Base-by-base conservation (phyloP, 495 filamentous ascomycete species). In the Penicillium dipodomyicola region DNA sequence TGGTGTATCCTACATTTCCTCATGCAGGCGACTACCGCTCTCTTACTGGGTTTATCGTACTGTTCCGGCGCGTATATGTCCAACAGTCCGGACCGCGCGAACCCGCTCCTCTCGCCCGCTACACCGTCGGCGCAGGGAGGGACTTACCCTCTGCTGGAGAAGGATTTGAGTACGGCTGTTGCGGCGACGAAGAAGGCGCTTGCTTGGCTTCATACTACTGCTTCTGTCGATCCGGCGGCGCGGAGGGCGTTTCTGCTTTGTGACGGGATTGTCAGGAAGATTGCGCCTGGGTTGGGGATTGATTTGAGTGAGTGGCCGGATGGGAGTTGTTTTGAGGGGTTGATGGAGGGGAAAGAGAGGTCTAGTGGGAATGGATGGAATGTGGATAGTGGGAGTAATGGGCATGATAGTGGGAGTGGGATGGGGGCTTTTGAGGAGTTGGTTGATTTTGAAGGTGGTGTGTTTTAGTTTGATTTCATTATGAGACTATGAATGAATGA, bases 1-100 rank as follows among this genome's bases (percentile, higher is more conserved):
- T 89, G 84, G 83, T 77, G 70, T 35, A 67, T 83, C 6, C 68
- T 88, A 0, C 84, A 89, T 60, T 82, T 78, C 58, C 57, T 88
- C 6, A 85, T 85, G 74, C 83, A 87, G 67, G 82, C 84, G 1
- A 78, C 78, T 0, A 78, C 76, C 0, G 76, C 85, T 5, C 62
- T 87, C 5, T 73, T 87, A 57, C 69, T 86, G 7, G 80, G 83
- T 35, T 61, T 85, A 12, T 76, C 78, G 1, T 67, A 58, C 52
- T 64, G 63, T 30, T 60, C 67, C 0, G 22, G 54, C 9, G 4
- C 70, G 75, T 56, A 63, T 68, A 19, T 15, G 17, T 23, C 42
- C 9, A n/a, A 9, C 4, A 22, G 17, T 17, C 17, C 52, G 5
- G 41, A 20, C 14, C 9, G 9, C 25, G 3, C 14, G 8, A n/a